Conservation (phyloP, 1,284 basidiomycete genomes). For the Cryptococcus sp. region DNA sequence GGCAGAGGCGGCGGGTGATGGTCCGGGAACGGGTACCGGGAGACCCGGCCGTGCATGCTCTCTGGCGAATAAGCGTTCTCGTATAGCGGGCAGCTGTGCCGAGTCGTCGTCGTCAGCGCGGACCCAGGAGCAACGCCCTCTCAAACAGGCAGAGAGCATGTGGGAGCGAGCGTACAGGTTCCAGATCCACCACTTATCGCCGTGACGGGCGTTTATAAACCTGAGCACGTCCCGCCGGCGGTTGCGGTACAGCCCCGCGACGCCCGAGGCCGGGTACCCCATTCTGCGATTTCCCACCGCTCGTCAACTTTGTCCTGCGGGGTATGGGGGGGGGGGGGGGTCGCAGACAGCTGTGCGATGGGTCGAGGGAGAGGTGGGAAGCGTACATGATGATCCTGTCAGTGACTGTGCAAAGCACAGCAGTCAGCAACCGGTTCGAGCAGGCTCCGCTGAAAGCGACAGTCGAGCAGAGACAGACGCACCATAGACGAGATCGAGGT, state of each 20-base stretch:
- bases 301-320: too few relatives aligned
- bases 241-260: conserved; percentile 80
- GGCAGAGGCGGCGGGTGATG: conserved; percentile 83
- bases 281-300: conserved; percentile 26
- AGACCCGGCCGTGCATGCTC: conserved; percentile 59
- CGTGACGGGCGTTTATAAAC: conserved; percentile 71
- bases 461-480: conserved; percentile 38
- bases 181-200: conserved; percentile 76
- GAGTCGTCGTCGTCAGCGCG: neutral
- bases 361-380: neutral
- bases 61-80: conserved; percentile 53
- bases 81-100: conserved; percentile 60
- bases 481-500: conserved; percentile 79
- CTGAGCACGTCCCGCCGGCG: conserved; percentile 68
- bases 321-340: too few relatives aligned
- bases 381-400: conserved; percentile 62
- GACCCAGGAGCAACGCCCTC: neutral
- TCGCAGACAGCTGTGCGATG: too few relatives aligned
- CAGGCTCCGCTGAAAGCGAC: neutral
- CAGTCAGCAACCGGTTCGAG: conserved; percentile 9
- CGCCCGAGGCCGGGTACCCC: conserved; percentile 76
- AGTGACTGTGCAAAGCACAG: conserved; percentile 27
- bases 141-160: neutral
- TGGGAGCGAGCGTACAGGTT: conserved; percentile 57
- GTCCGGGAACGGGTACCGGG: conserved; percentile 82